Conservation (phyloP, 352 stramenopile genomes). For the Phytophthora pisi region DNA sequence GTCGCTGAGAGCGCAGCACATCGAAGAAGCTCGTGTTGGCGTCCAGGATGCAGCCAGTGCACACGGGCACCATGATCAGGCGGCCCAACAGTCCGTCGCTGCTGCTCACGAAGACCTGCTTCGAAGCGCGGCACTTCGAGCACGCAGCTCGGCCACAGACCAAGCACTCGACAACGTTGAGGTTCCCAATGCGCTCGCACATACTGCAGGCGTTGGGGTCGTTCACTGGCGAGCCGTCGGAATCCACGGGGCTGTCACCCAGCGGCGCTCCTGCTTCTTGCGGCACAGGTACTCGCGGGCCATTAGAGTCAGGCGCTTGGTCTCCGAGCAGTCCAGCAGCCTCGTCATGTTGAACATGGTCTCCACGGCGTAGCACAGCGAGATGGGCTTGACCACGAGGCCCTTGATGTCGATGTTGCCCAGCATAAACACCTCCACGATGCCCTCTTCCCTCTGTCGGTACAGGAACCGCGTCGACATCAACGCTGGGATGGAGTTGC, state of each 20-base stretch:
- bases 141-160: constrained; percentile 36
- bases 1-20: constrained; percentile 16
- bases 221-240: constrained; percentile 2
- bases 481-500: constrained; percentile 32
- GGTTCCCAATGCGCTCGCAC: constrained; percentile 27
- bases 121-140: constrained; percentile 30
- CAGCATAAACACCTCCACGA: constrained; percentile 46
- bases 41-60: constrained; percentile 42
- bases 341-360: constrained; percentile 42
- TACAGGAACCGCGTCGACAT: constrained; percentile 50
- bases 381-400: constrained; percentile 30
- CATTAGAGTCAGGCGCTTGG: constrained; percentile 56
- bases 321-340: constrained; percentile 46
- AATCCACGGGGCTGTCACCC: constrained; percentile 9
- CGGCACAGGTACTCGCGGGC: constrained; percentile 30
- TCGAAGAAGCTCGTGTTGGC: constrained; percentile 41
- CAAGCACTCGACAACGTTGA: constrained; percentile 30
- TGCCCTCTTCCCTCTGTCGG: constrained; percentile 40
- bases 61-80: constrained; percentile 45
- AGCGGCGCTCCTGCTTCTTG: constrained; percentile 14
- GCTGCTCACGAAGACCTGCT: constrained; percentile 51
- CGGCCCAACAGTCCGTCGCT: constrained; percentile 39
- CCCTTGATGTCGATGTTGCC: constrained; percentile 37
- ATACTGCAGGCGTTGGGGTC: constrained; percentile 23
- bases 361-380: constrained; percentile 24